Percentiles rank a stretch among this genome's conserved stretches.
Conservation (phyloP, 257 asterid genomes). For the Salvia rosmarinus region DNA sequence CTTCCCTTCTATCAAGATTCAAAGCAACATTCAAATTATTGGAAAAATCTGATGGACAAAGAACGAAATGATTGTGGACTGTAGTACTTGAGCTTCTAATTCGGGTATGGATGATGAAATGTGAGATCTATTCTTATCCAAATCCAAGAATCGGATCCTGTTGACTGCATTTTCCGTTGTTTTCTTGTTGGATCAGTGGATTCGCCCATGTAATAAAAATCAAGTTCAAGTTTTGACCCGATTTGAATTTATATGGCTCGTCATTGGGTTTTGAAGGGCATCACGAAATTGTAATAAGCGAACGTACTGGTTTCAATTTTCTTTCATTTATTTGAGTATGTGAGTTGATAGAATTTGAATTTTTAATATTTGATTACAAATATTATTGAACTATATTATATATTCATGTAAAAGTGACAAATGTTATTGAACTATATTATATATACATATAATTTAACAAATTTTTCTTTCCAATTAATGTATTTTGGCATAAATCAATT, state of each 20-base stretch:
- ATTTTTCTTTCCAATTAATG: too few species aligned
- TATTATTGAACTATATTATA: too few species aligned
- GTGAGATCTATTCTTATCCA: conserved; percentile 4
- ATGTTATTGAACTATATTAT: too few species aligned
- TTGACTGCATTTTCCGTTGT: neutral
- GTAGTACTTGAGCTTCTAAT: conserved; percentile 38
- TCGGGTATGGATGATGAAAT: conserved; percentile 27
- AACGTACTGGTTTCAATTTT: too few species aligned
- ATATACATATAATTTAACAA: too few species aligned
- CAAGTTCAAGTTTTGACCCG: conserved; percentile 31
- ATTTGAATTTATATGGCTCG: neutral
- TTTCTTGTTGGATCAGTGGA: neutral
- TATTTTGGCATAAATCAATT: too few species aligned
- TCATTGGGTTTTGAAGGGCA: neutral
- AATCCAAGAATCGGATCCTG: conserved; percentile 32
- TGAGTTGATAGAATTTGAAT: too few species aligned
- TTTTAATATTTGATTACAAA: too few species aligned
- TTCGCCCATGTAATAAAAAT: conserved; percentile 26
- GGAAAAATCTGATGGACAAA: conserved; percentile 19
- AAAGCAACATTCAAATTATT: conserved; percentile 3
- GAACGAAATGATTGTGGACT: neutral
- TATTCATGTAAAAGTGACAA: too few species aligned
- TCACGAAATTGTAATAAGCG: too few species aligned
- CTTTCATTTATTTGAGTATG: too few species aligned
- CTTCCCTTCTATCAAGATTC: neutral